Evolutionary conservation across 2,329 filamentous ascomycete species (phyloP), one percentile per base, ranked within the genome.

Genomic region (Dactylellina cionopaga): DNA sequence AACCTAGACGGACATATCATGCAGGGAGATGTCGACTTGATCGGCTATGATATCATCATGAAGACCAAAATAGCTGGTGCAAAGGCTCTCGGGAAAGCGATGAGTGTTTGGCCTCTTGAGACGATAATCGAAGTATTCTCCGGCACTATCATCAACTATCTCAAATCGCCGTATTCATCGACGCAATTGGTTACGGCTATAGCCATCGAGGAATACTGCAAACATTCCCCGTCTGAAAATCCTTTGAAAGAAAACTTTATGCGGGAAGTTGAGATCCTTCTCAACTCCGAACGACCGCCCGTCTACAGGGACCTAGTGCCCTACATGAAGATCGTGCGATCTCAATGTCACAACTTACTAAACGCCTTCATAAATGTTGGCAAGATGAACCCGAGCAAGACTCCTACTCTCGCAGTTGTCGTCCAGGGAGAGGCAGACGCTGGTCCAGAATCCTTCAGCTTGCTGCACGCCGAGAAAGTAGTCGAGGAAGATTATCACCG

Each of bases 1-100:
- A 96, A 99, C 80, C 92, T 99, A 15, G 95, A 99, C 79, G 95
- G 93, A 7, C 93, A 96, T 76, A 97, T 99, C 90, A 92, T 99
- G 83, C 91, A 94, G 79, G 95, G 96, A 55, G 96, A 99, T 77
- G 89, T 98, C 47, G 96, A 99, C 78, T 84, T 99, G 41, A 93
- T 99, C 24, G 93, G 95, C 29, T 87, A 90, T 77, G 95, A 99
- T 71, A 89, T 89, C 5, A 87, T 99, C 80, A 88, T 98, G 52
- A 88, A 94, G 73, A 96, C 93, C 5, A 91, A 94, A 76, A 89
- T 96, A n/a, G 90, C 88, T 69, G 92, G 93, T 10, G 91, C 94
- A 17, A 88, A 87, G 78, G 95, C 95, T 1, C 88, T 99, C 80
- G 95, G 94, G 31, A 86, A 92, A 75, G 85, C 96, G 41, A 91